phyloP scores from a whole-genome alignment of 305 asterid species.

The Striga hermonthica region DNA sequence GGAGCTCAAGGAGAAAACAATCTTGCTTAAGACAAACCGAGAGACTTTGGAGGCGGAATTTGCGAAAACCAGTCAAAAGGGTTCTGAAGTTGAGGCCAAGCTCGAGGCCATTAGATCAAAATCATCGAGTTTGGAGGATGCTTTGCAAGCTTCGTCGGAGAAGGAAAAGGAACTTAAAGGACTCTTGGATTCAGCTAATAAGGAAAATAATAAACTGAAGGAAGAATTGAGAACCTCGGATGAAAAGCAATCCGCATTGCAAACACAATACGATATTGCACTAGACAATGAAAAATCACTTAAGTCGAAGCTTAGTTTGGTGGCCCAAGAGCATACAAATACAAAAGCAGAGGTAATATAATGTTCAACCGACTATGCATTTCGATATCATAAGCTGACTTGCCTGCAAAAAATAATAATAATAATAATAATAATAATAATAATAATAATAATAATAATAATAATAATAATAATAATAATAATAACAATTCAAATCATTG shows the following conservation, averaged over 20 bases:
- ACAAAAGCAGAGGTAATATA: slow-evolving; percentile 53
- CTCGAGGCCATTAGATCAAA: slow-evolving; percentile 54
- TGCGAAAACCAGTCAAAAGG: slow-evolving; percentile 41
- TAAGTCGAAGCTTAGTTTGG: slow-evolving; percentile 38
- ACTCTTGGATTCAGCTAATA: slow-evolving; percentile 43
- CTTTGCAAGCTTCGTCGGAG: slow-evolving; percentile 51
- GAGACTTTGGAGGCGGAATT: slow-evolving; percentile 53
- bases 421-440: too few species aligned
- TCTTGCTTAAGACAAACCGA: slow-evolving; percentile 49
- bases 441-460: too few species aligned
- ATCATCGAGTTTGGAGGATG: slow-evolving; percentile 64
- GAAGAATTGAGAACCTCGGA: slow-evolving; percentile 53
- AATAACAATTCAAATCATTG: background rate
- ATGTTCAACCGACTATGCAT: slow-evolving; percentile 8
- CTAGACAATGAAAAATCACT: slow-evolving; percentile 61
- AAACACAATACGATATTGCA: slow-evolving; percentile 49
- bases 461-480: too few species aligned
- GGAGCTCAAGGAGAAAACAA: slow-evolving; percentile 82
- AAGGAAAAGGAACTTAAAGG: slow-evolving; percentile 60
- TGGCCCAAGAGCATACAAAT: too few species aligned
- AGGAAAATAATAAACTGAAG: slow-evolving; percentile 50
- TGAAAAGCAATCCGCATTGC: slow-evolving; percentile 64
- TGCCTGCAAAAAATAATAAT: too few species aligned
- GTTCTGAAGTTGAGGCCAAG: slow-evolving; percentile 64
- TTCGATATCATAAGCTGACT: too few species aligned